Evolutionary conservation across 78 protist species (phyloP), one percentile per base, ranked within the genome.

Genomic region (Speleostelium caveatum): DNA sequence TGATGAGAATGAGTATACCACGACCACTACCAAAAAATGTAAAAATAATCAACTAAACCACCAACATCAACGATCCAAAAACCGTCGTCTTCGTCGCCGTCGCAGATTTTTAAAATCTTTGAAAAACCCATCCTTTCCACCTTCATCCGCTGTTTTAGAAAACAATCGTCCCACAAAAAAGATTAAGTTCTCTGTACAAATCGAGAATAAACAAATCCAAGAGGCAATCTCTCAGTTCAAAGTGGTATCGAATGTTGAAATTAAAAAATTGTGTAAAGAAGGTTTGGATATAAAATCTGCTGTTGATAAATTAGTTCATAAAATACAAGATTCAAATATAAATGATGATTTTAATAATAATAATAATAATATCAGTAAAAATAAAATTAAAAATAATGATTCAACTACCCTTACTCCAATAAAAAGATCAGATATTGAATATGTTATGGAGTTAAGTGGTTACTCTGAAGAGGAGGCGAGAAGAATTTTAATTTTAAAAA

Each of bases 221-320:
- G 80, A 73, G 3, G 80, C 80, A 17, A 73, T 73, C 35, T n/a
- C 10, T 24, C 80, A 73, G 24, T 73, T 73, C 53, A 73, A 58
- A 58, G 38, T 41, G 36, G 36, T 73, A 38, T 51, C 80, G 24
- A n/a, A 33, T 30, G 24, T 24, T 56, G 80, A 73, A 38, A 36
- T 73, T 6, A 58, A 58, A 56, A 73, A 73, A 12, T 39, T 73
- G 21, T 38, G 58, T 24, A 26, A 38, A 4, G 36, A 55, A n/a
- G 80, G 80, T 58, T 60, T 73, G 0, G 80, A 73, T 58, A 26
- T 30, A 58, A 73, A 38, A 38, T 56, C 80, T n/a, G 80, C 80
- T 36, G 67, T 73, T 32, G 61, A 73, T 58, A 73, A 56, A 73
- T 41, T 73, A 7, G 61, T 73, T 19, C 14, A 36, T 73, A 73